Evolutionary conservation across 2,329 filamentous ascomycete species (phyloP).

Genomic region (Colletotrichum higginsianum): DNA sequence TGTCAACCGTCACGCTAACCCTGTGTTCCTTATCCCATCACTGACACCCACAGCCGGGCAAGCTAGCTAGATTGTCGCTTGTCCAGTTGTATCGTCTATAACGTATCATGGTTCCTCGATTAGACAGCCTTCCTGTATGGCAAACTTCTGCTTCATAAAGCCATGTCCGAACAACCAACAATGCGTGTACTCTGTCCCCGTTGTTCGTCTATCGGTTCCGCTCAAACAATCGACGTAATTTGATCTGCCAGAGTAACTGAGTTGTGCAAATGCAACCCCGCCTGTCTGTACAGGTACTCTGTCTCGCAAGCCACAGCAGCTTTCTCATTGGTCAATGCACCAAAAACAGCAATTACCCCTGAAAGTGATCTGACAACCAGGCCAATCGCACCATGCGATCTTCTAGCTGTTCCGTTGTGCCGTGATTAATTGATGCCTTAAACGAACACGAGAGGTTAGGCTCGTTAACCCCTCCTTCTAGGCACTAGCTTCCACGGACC

Average conservation of each 20-base stretch:
- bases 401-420: not conserved
- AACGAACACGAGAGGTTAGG: constrained; percentile 32
- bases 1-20: constrained; percentile 24
- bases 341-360: constrained; percentile 3
- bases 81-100: too few relatives aligned
- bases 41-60: not conserved
- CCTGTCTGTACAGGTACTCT: not conserved
- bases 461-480: not conserved
- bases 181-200: not conserved
- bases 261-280: constrained; percentile 21
- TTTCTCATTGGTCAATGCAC: constrained; percentile 31
- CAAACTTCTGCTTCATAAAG: constrained; percentile 10
- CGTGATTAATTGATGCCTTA: constrained; percentile 1
- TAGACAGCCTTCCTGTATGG: not conserved
- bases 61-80: not conserved
- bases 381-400: constrained; percentile 26
- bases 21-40: constrained; percentile 30
- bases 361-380: not conserved
- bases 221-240: not conserved
- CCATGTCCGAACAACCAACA: not conserved
- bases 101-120: constrained; percentile 14
- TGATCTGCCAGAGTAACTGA: constrained; percentile 7
- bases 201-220: not conserved
- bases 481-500: not conserved
- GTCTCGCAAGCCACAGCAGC: constrained; percentile 3